Evolutionary conservation across 2,329 filamentous ascomycete species (phyloP), one percentile per base, ranked within the genome.

Genomic region (Colletotrichum camelliae): DNA sequence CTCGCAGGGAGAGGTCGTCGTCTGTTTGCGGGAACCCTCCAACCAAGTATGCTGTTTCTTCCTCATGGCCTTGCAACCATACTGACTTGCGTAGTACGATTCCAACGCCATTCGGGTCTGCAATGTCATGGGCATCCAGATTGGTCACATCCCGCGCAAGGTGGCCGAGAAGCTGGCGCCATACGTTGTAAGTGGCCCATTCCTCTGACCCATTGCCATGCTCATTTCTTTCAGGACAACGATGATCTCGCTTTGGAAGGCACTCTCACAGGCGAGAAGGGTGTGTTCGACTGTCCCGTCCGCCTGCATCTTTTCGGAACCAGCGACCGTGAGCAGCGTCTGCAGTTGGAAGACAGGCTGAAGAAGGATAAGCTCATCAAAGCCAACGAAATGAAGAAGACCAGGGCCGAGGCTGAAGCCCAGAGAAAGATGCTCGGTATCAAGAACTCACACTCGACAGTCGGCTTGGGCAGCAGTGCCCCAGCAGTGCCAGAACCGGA

Each of bases 101-200:
- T 77, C 79, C 7, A 97, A 97, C 84, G 95, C 95, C 0, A 95
- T 97, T 73, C 91, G 92, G 7, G 91, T 97, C 2, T 89, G 94
- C 79, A 97, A 97, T 82, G 94, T 96, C 16, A 90, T 94, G 80
- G 90, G 91, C 18, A 82, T 84, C 9, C 95, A 97, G 80, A 94
- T 98, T 79, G 95, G 95, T 1, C 95, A 98, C 83, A 87, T 98
- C 55, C 93, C 94, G 8, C 88, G 91, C 15, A 87, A 85, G 1
- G 81, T 95, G 27, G 95, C 93, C 1, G 85, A 88, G n/a, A 96
- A 94, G 83, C 85, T 98, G 69, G 92, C 94, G 0, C 90, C 89
- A 3, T 95, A 95, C 81, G 88, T 97, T 81, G 93, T 93, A 83
- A 80, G 87, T 80, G 16, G 37, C 7, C n/a, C 13, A 10, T n/a